Base-by-base conservation (phyloP, 768 basidiomycete genomes). In the Lactifluus rugatus region DNA sequence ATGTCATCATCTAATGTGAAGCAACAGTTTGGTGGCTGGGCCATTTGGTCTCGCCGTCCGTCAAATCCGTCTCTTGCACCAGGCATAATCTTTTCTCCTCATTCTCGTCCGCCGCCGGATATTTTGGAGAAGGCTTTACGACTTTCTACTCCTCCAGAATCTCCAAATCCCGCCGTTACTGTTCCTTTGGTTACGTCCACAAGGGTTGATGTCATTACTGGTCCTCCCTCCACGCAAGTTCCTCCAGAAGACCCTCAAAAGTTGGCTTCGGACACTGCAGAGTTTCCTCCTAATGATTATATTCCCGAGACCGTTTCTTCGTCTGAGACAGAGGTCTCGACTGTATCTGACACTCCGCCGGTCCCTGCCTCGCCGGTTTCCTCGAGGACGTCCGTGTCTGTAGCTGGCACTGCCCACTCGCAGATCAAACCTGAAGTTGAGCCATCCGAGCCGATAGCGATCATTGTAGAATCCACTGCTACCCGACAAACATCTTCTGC, bases 41-140 rank as follows among this genome's bases (percentile, higher is more conserved):
- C 81, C 5, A 79, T 89, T 37, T 89, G 85, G 85, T 85, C 87
- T 0, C 78, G 78, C n/a, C 79, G 85, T 25, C 87, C 87, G 0
- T 70, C 74, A 2, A 73, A 87, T 66, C 87, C 87, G 0, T 72
- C 78, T 3, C 68, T 70, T 46, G 87, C 87, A 0, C 85, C 85
- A 1, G 80, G 82, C 3, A 79, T 89, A 57, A 87, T 89, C 62
- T 84, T 89, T 26, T 87, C 86, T 1, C 76, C 82, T 0, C 70
- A 66, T 21, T 83, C 85, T 2, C 73, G 75, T 37, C 87, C 87
- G 3, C 86, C 87, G 28, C 73, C 72, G 2, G 71, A 81, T 53
- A 71, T 89, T 21, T 66, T 87, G 0, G 73, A 78, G 44, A 72
- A 73, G 17, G 86, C 86, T n/a, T 64, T 83, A 21, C 72, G 75